These are phyloP conservation scores for Sporothrix inflata DNA, from an alignment of 2,329 filamentous ascomycete genomes.

Conservation along the genomic window DNA sequence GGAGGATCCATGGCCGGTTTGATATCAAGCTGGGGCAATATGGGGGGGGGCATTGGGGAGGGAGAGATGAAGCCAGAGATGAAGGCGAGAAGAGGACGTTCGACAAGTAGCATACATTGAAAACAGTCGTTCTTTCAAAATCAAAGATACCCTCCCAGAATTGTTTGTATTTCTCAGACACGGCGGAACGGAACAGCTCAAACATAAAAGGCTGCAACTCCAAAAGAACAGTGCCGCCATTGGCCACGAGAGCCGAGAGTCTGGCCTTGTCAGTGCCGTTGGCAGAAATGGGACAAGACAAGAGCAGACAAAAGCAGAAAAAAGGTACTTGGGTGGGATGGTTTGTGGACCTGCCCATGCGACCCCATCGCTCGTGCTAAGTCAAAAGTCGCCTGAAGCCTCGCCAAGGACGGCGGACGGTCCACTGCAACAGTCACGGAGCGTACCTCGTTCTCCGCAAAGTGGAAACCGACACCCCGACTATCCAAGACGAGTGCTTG, in stretches of 20 bases:
- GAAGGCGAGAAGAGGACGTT: too few relatives aligned
- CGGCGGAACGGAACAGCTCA: not conserved
- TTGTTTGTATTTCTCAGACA: not conserved
- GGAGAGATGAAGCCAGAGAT: not conserved
- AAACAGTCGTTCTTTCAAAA: not conserved
- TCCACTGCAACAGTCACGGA: not conserved
- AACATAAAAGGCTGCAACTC: not conserved
- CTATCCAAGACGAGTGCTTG: not conserved
- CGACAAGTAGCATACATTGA: too few relatives aligned
- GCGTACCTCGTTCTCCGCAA: conserved; percentile 1
- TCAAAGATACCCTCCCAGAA: not conserved
- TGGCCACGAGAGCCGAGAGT: conserved; percentile 4
- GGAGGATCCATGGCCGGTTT: not conserved
- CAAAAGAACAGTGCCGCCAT: not conserved
- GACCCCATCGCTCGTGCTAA: not conserved
- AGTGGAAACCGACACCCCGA: conserved; percentile 17
- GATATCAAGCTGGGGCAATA: not conserved
- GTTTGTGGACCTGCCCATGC: not conserved
- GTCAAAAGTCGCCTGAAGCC: not conserved
- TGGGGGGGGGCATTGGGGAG: not conserved
- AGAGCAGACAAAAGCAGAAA: not conserved
- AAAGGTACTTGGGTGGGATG: not conserved
- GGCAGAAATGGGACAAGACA: not conserved
- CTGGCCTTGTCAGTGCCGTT: not conserved
- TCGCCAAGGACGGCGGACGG: not conserved